Base-by-base conservation (phyloP, 2,329 filamentous ascomycete species). In the Leptographium wingfieldii region DNA sequence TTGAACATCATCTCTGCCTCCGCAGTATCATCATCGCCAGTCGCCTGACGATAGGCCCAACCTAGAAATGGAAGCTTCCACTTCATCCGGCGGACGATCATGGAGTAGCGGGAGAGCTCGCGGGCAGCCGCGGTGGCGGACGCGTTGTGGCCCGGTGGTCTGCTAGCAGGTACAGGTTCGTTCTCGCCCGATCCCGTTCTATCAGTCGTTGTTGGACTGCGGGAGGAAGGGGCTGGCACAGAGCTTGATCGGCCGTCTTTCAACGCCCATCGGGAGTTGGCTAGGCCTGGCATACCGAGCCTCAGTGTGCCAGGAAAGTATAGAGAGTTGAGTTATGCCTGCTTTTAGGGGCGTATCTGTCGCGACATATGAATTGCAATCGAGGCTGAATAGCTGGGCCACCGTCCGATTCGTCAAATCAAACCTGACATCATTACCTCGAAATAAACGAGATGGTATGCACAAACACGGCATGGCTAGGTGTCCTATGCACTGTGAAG, bases 1-100 rank as follows among this genome's bases (percentile, higher is more conserved):
- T 90, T 89, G 74, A 90, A 90, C 77, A 88, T 88, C 19, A 81
- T 77, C 69, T 86, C 82, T 0, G 80, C 80, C 63, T 81, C 77
- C 12, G 69, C 67, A 11, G n/a, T 48, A 29, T 69, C 38, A 6
- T 31, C 46, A 19, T n/a, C 16, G 16, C 55, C 25, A 9, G 60
- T 65, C 0, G 83, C 82, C 1, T 75, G 72, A n/a, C 69, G 70
- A 67, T 85, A 86, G 2, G 77, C 81, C 57, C 73, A 69, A n/a
- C 78, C 77, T 38, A 86, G 73, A 64, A 83, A 83, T 14, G 81
- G 76, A 2, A 81, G 76, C 67, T 86, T 86, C 83, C 84, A 86
- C 63, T 80, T 77, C 52, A 86, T 72, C 2, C 83, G 78, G 2
- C 78, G 76, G 25, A 82, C 78, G 33, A 84, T 81, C 64, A 84